Conservation (phyloP, 805 yeast species). For the Monosporozyma aerobia region DNA sequence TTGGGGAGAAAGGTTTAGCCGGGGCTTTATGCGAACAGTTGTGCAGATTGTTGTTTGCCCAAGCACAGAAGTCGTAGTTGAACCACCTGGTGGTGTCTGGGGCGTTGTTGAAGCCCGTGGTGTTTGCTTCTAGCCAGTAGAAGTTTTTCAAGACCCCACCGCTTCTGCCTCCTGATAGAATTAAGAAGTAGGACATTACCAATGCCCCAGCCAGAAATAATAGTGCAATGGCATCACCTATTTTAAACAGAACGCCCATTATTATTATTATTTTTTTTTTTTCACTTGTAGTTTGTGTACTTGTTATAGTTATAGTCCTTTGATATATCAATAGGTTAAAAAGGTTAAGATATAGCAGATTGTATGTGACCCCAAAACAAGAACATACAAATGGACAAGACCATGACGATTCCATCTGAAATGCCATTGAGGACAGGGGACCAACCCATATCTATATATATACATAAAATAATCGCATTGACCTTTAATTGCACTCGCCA, state of each 20-base stretch:
- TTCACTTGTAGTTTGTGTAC: not conserved
- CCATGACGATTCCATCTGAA: too few relatives aligned
- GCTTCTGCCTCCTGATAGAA: slow-evolving; percentile 55
- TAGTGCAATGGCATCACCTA: slow-evolving; percentile 24
- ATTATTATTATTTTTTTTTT: not conserved
- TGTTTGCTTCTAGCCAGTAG: slow-evolving; percentile 76
- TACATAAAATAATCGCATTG: too few relatives aligned
- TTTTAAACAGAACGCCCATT: slow-evolving; percentile 10
- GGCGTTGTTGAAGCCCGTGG: slow-evolving; percentile 40
- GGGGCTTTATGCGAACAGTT: slow-evolving; percentile 50
- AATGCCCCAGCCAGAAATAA: slow-evolving; percentile 38
- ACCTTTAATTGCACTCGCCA: too few relatives aligned
- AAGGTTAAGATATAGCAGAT: too few relatives aligned
- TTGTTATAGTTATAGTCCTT: too few relatives aligned
- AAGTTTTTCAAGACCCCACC: slow-evolving; percentile 50
- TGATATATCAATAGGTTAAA: too few relatives aligned
- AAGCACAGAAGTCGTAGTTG: slow-evolving; percentile 55
- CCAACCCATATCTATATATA: too few relatives aligned
- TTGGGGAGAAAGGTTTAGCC: slow-evolving; percentile 82
- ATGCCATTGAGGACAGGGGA: too few relatives aligned
- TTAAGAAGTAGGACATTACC: slow-evolving; percentile 49
- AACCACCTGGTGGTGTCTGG: slow-evolving; percentile 63
- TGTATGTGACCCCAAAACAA: too few relatives aligned
- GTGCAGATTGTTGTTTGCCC: slow-evolving; percentile 35
- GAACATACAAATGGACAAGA: too few relatives aligned